These are phyloP conservation scores for Leucocoprinus sp. DNA, from an alignment of 768 basidiomycete species.

Conservation along the genomic window DNA sequence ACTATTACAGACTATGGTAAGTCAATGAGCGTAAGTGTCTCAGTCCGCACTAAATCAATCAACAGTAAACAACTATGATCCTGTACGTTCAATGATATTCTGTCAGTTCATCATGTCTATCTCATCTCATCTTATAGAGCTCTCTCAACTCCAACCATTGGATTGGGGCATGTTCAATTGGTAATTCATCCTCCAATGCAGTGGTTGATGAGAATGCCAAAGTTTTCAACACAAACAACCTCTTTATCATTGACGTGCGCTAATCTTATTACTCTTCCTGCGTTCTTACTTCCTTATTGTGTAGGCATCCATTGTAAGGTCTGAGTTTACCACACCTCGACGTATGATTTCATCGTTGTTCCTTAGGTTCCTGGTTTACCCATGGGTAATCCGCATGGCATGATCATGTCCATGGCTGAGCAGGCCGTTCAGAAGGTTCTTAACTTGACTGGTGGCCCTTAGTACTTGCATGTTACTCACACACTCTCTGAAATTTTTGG, in stretches of 20 bases:
- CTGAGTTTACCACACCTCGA: not conserved
- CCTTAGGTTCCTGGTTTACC: constrained; percentile 5
- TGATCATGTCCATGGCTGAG: constrained; percentile 7
- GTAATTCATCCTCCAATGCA: constrained; percentile 13
- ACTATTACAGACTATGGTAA: constrained; percentile 45
- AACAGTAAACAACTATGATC: constrained; percentile 29
- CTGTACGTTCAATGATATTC: constrained; percentile 13
- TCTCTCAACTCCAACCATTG: constrained; percentile 57
- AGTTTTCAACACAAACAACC: constrained; percentile 40
- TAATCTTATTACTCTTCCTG: constrained; percentile 19
- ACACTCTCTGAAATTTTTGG: too few species aligned
- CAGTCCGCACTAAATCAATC: constrained; percentile 8
- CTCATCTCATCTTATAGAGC: constrained; percentile 15
- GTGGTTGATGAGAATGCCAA: constrained; percentile 55
- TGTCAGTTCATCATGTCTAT: not conserved
- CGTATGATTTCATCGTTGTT: not conserved
- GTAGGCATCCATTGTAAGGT: constrained; percentile 6
- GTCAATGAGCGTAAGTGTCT: constrained; percentile 7
- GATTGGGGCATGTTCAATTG: constrained; percentile 48
- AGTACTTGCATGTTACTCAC: not conserved
- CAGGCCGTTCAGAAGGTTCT: constrained; percentile 8
- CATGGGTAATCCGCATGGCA: constrained; percentile 9
- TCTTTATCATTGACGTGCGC: constrained; percentile 42
- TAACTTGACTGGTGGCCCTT: constrained; percentile 6
- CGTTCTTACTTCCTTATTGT: constrained; percentile 4